Evolutionary conservation across 768 basidiomycete species (phyloP), one percentile per base, ranked within the genome.

Genomic region (Termitomyces sp.): DNA sequence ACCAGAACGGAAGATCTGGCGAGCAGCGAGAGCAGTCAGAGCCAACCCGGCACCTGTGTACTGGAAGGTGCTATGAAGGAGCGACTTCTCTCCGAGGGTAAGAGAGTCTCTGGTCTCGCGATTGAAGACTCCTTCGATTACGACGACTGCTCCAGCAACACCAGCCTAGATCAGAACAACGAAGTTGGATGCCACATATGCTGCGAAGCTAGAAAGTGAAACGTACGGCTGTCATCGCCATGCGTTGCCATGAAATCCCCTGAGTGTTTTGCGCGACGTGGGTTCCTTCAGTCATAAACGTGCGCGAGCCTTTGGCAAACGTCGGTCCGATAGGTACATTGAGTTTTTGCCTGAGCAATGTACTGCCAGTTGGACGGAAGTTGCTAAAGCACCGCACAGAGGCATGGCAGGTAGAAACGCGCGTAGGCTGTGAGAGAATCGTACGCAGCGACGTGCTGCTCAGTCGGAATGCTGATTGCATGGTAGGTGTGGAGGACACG

Each of bases 11-110:
- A 91, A 93, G 74, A 93, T 76, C 48, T 83, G 74, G n/a, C 89
- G 83, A 3, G 93, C 93, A n/a, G 84, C 85, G 14, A 87, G 68
- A 0, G 93, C 92, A 1, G 91, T 93, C 36, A 93, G 70, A 2
- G 77, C 77, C 26, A 95, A 82, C 1, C 93, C 93, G 47, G 80
- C 88, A 12, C 88, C 93, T 6, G 92, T 91, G 65, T 93, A 95
- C 66, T 83, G 85, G 79, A 93, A 94, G 56, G 82, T 87, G 39
- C 87, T 84, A 64, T 94, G 83, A 4, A 94, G 76, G 66, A 89
- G 83, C 12, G 82, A 82, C 56, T 79, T 84, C 71, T 94, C 91
- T 0, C 78, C 76, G 0, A 69, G 55, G 39, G 84, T 82, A 27
- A 93, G 76, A 4, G 82, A 73, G 44, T 88, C 90, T 40, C 89